phyloP scores from a whole-genome alignment of 805 yeast genomes.

The Wickerhamiella dianesei region DNA sequence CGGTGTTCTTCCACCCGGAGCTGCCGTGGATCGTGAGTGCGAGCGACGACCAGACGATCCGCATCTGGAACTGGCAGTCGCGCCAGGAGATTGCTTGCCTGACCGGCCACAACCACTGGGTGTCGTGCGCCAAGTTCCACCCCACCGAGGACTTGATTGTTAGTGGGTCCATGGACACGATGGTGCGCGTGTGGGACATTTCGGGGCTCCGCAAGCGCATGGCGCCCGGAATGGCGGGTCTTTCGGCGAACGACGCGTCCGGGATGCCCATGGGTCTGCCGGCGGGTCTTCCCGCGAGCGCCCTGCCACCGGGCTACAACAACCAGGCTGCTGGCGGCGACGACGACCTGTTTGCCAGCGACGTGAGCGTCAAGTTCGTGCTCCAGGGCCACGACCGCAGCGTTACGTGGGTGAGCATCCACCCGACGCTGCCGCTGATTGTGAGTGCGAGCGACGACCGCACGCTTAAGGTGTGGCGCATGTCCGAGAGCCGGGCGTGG shows the following conservation, averaged over 20 bases:
- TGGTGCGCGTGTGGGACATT: conserved; percentile 99
- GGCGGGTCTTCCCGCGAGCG: conserved; percentile 3
- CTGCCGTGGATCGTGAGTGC: conserved; percentile 95
- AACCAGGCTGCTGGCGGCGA: conserved; percentile 1
- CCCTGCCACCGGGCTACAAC: not conserved
- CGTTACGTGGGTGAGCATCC: conserved; percentile 97
- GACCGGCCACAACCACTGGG: conserved; percentile 97
- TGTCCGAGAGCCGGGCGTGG: conserved; percentile 97
- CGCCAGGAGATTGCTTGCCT: conserved; percentile 92
- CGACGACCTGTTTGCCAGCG: conserved; percentile 79
- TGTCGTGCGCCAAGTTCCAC: conserved; percentile 96
- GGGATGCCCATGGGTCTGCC: conserved; percentile 8
- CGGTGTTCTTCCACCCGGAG: conserved; percentile 88
- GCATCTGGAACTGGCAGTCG: conserved; percentile 99
- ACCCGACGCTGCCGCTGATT: conserved; percentile 87
- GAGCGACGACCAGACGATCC: conserved; percentile 94
- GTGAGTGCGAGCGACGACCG: conserved; percentile 96
- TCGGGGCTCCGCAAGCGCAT: conserved; percentile 64
- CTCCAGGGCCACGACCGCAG: conserved; percentile 98
- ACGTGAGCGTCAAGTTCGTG: conserved; percentile 87
- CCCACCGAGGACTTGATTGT: conserved; percentile 90
- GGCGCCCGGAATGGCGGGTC: conserved; percentile 2
- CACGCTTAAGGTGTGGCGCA: conserved; percentile 89
- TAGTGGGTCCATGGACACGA: conserved; percentile 91
- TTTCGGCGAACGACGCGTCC: not conserved